Percentiles rank a stretch among this genome's conserved stretches.
phyloP scores from a whole-genome alignment of 2,329 filamentous ascomycete species.

The Gyromitra esculenta region DNA sequence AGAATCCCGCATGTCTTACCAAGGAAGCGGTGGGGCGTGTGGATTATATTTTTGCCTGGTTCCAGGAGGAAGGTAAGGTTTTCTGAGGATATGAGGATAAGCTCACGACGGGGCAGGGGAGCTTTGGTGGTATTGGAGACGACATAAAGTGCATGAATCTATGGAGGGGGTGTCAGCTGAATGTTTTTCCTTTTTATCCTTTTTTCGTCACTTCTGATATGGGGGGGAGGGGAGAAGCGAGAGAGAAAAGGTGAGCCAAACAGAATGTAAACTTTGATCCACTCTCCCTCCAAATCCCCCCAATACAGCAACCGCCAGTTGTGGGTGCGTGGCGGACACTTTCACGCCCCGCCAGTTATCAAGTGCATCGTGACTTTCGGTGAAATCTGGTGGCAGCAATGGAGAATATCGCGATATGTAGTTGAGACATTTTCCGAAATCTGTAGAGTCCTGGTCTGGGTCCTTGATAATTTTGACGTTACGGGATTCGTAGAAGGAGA shows the following conservation, averaged over 20 bases:
- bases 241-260: constrained; percentile 72
- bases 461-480: constrained; percentile 73
- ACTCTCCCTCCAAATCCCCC: constrained; percentile 89
- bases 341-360: constrained; percentile 34
- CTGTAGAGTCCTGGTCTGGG: constrained; percentile 85
- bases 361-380: constrained; percentile 33
- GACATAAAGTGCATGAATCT: constrained; percentile 50
- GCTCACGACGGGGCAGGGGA: constrained; percentile 57
- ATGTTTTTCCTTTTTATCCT: not conserved
- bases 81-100: constrained; percentile 79
- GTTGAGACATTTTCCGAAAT: constrained; percentile 83
- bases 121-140: constrained; percentile 11
- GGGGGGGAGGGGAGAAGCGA: not conserved
- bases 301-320: constrained; percentile 68
- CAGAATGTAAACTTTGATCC: constrained; percentile 88
- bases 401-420: constrained; percentile 66
- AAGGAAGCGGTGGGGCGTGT: constrained; percentile 70
- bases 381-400: constrained; percentile 54
- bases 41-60: constrained; percentile 73
- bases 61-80: constrained; percentile 85
- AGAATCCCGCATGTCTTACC: constrained; percentile 86
- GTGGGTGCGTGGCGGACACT: constrained; percentile 41
- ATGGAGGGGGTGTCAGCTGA: not conserved
- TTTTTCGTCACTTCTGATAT: not conserved
- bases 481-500: constrained; percentile 72